Conservation (phyloP, 108 stramenopile species). For the Chaetoceros tenuissimus region DNA sequence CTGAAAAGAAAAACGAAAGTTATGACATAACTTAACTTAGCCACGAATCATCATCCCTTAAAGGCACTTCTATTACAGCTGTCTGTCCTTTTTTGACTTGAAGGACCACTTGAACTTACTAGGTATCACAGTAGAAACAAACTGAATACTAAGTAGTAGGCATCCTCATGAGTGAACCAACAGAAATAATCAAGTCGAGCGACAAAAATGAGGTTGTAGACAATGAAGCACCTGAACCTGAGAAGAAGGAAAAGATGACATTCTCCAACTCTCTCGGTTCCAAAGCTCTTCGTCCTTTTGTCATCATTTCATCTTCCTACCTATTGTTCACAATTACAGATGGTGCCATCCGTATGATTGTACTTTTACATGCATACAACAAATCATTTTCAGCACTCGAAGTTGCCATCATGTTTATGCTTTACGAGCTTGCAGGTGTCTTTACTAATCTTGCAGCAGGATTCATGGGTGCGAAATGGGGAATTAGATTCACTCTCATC, state of each 20-base stretch:
- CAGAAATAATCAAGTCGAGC: too few species aligned
- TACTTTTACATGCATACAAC: slow-evolving; percentile 88
- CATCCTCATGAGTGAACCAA: too few species aligned
- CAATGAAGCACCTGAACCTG: too few species aligned
- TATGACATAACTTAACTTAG: too few species aligned
- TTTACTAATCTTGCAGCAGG: slow-evolving; percentile 91
- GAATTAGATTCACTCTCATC: slow-evolving; percentile 77
- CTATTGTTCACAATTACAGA: slow-evolving; percentile 91
- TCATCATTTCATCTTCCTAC: slow-evolving; percentile 82
- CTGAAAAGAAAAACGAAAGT: too few species aligned
- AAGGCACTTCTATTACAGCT: too few species aligned
- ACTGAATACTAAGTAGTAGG: too few species aligned
- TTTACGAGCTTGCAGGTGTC: slow-evolving; percentile 91
- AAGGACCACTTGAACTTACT: too few species aligned
- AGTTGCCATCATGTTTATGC: slow-evolving; percentile 89
- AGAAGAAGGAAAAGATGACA: neutral
- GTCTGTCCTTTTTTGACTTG: too few species aligned
- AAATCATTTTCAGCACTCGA: slow-evolving; percentile 83
- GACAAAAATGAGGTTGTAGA: too few species aligned
- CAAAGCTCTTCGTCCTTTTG: slow-evolving; percentile 73
- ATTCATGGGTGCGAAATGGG: slow-evolving; percentile 78
- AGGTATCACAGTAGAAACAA: too few species aligned
- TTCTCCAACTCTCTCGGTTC: neutral
- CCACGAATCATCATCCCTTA: too few species aligned
- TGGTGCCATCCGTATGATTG: slow-evolving; percentile 92